Base-by-base conservation (phyloP, 768 basidiomycete species). In the Collybiopsis confluens region DNA sequence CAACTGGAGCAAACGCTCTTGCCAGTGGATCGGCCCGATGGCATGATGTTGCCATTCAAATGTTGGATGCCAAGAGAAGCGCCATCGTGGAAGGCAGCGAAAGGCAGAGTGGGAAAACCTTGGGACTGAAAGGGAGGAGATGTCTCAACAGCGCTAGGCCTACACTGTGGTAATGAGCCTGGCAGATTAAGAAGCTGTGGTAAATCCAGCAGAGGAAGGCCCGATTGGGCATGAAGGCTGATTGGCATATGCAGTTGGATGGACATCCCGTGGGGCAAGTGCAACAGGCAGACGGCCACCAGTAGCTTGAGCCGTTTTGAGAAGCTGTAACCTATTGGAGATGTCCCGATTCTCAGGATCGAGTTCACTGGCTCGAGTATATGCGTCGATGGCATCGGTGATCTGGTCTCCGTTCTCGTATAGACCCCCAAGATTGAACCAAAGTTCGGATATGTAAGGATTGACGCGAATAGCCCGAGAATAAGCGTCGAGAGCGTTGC, bases 361-460 rank as follows among this genome's bases (percentile, higher is more conserved):
- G 43, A 98, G 85, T 68, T 98, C 95, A 54, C 86, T 86, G 1
- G 96, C 97, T 35, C 96, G 83, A 10, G 92, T 91, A 64, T 99
- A 99, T 1, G 97, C 97, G 61, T 99, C 96, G 65, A 98, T 98
- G 28, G 97, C 97, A 68, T 99, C 97, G 36, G 89, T 88, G 65
- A 98, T 92, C 70, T 99, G 97, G 65, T 98, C 98, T 73, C 96
- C 98, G 59, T 88, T 90, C 71, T 99, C 97, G 66, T 99, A 99
- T 0, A 99, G 78, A 58, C 87, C 90, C 38, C 97, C 97, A 36
- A 99, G 83, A 72, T 98, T 94, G 68, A 96, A 98, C 93, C 93
- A 95, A 7, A 95, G 92, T 64, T 86, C 97, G 35, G 79, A 80
- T 62, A 99, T 98, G 76, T 96, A 98, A 0, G 97, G 97, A 67